Evolutionary conservation across 257 asterid genomes (phyloP).

Genomic region (Verbena officinalis): DNA sequence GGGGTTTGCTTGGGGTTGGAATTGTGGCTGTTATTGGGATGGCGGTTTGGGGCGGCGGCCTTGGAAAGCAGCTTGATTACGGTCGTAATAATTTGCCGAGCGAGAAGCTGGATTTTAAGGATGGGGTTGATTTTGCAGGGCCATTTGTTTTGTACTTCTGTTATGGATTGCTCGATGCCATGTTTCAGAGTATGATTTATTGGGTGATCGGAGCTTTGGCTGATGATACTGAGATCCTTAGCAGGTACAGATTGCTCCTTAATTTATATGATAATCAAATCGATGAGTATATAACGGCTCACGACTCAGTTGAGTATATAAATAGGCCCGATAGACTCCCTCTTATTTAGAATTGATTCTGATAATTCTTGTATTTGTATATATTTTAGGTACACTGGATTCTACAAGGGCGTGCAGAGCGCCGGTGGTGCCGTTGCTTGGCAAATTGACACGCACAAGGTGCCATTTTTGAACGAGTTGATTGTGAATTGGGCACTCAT

Average conservation of each 20-base stretch:
- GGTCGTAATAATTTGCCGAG: slow-evolving; percentile 42
- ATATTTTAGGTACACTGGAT: slow-evolving; percentile 50
- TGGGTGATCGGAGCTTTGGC: slow-evolving; percentile 93
- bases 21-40: slow-evolving; percentile 57
- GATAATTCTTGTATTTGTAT: neutral
- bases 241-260: slow-evolving; percentile 52
- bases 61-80: slow-evolving; percentile 64
- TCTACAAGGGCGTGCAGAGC: slow-evolving; percentile 76
- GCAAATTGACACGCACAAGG: slow-evolving; percentile 50
- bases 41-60: slow-evolving; percentile 92
- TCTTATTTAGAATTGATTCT: neutral
- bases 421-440: slow-evolving; percentile 78
- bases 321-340: no score
- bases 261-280: no score
- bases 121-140: slow-evolving; percentile 70
- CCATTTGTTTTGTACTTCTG: slow-evolving; percentile 82
- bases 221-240: slow-evolving; percentile 85
- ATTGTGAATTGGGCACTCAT: slow-evolving; percentile 45
- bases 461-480: slow-evolving; percentile 39
- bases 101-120: slow-evolving; percentile 68
- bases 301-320: no score
- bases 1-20: slow-evolving; percentile 37
- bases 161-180: slow-evolving; percentile 90
- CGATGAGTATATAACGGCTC: no score
- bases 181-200: slow-evolving; percentile 93